phyloP scores from a whole-genome alignment of 2,329 filamentous ascomycete species.

The Pseudocercospora macadamiae region DNA sequence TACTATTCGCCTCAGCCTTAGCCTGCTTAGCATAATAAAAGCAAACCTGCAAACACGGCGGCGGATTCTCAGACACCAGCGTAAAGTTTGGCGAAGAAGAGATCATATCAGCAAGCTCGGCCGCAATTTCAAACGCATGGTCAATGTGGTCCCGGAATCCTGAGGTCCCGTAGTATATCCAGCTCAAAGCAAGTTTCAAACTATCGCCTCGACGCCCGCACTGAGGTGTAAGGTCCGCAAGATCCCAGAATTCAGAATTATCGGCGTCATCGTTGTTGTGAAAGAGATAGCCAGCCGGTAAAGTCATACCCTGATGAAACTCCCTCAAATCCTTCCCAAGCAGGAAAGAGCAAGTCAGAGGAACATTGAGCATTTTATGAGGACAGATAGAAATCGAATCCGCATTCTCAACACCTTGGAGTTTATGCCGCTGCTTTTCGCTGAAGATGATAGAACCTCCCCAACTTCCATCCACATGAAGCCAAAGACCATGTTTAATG shows the following conservation, averaged over 20 bases:
- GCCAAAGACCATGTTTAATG: constrained; percentile 74
- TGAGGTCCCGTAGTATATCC: constrained; percentile 81
- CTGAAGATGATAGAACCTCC: constrained; percentile 84
- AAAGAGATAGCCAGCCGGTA: constrained; percentile 76
- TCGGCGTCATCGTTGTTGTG: constrained; percentile 32
- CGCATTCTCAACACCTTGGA: constrained; percentile 72
- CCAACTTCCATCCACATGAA: constrained; percentile 93
- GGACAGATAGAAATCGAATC: constrained; percentile 87
- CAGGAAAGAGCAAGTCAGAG: constrained; percentile 88
- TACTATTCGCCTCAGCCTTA: constrained; percentile 42
- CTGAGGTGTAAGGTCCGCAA: constrained; percentile 90
- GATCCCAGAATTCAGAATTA: constrained; percentile 69
- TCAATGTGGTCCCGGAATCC: constrained; percentile 70
- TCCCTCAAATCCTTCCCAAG: constrained; percentile 73
- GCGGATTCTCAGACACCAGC: constrained; percentile 73
- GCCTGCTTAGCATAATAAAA: constrained; percentile 75
- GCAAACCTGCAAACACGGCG: constrained; percentile 90
- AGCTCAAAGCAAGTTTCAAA: constrained; percentile 83
- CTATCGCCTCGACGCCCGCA: constrained; percentile 85
- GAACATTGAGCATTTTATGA: constrained; percentile 95
- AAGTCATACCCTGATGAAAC: constrained; percentile 82
- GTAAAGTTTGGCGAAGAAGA: constrained; percentile 62
- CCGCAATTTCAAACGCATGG: constrained; percentile 71
- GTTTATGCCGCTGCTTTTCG: constrained; percentile 61
- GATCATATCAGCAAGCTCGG: constrained; percentile 67